Conservation (phyloP, 768 basidiomycete species). For the Pleurotus citrinopileatus region DNA sequence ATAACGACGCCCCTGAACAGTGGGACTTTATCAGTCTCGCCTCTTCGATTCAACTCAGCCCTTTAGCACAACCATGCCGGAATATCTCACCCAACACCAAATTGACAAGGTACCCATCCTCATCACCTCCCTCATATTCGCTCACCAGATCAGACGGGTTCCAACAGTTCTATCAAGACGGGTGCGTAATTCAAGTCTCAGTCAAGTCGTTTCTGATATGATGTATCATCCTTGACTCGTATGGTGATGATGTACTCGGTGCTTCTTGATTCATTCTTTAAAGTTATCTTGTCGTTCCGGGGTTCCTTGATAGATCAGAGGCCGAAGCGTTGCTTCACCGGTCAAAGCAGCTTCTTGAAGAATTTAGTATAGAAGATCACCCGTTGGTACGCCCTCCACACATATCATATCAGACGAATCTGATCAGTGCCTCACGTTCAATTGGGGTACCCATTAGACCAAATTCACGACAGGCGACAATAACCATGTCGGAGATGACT, state of each 20-base stretch:
- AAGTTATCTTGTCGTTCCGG: conserved; percentile 78
- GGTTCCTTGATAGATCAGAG: conserved; percentile 63
- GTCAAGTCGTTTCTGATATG: conserved; percentile 2
- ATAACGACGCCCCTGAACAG: no score
- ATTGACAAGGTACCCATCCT: conserved; percentile 47
- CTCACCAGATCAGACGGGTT: background rate
- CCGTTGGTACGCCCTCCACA: conserved; percentile 73
- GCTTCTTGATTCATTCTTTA: no score
- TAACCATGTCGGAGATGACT: conserved; percentile 85
- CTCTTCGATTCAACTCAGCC: no score
- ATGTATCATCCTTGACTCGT: no score
- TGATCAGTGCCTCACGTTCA: no score
- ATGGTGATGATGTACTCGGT: no score
- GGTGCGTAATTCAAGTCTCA: conserved; percentile 37
- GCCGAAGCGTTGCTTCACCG: conserved; percentile 60
- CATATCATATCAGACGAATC: no score
- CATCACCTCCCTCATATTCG: background rate
- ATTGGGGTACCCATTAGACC: conserved; percentile 49
- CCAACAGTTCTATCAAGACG: conserved; percentile 54
- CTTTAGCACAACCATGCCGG: conserved; percentile 25
- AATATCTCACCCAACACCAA: conserved; percentile 55
- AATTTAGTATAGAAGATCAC: conserved; percentile 76
- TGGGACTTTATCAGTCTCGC: no score
- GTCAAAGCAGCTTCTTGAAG: conserved; percentile 73
- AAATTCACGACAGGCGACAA: conserved; percentile 83